Conservation (phyloP, 805 yeast genomes). For the Isabelozyma rhagii region DNA sequence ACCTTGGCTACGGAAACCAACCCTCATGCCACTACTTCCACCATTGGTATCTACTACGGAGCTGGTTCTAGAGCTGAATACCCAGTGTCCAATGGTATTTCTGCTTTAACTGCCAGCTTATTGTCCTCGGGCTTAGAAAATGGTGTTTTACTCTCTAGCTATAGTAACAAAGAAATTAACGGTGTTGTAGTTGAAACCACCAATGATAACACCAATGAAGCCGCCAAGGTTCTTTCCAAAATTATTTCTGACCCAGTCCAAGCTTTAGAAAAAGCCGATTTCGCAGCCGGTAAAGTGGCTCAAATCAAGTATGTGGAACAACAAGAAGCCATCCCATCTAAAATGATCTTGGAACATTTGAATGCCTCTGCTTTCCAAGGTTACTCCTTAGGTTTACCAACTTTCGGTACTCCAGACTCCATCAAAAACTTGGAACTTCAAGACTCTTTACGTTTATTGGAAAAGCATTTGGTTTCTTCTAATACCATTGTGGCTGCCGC, state of each 20-base stretch:
- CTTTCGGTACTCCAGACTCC: conserved; percentile 69
- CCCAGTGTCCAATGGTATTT: conserved; percentile 78
- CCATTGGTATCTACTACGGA: conserved; percentile 68
- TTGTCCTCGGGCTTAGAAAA: conserved; percentile 41
- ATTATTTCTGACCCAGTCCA: conserved; percentile 37
- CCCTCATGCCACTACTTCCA: conserved; percentile 51
- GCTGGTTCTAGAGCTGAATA: conserved; percentile 82
- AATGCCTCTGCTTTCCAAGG: conserved; percentile 85
- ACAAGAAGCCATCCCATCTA: conserved; percentile 55
- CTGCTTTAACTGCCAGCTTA: conserved; percentile 57
- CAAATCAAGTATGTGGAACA: conserved; percentile 47
- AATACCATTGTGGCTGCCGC: conserved; percentile 68
- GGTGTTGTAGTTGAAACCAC: conserved; percentile 56
- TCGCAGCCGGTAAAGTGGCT: conserved; percentile 44
- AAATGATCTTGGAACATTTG: conserved; percentile 69
- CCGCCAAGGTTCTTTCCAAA: conserved; percentile 51
- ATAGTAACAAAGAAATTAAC: conserved; percentile 61
- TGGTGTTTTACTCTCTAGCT: conserved; percentile 57
- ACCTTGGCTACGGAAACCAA: conserved; percentile 68
- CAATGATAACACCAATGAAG: conserved; percentile 48
- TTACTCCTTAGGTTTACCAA: conserved; percentile 74
- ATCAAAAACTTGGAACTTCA: conserved; percentile 52
- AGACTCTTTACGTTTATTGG: conserved; percentile 58
- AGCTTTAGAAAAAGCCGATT: conserved; percentile 41
- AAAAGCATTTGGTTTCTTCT: conserved; percentile 55